Evolutionary conservation across 2,329 filamentous ascomycete genomes (phyloP).

Genomic region (Berkeleyomyces basicola): DNA sequence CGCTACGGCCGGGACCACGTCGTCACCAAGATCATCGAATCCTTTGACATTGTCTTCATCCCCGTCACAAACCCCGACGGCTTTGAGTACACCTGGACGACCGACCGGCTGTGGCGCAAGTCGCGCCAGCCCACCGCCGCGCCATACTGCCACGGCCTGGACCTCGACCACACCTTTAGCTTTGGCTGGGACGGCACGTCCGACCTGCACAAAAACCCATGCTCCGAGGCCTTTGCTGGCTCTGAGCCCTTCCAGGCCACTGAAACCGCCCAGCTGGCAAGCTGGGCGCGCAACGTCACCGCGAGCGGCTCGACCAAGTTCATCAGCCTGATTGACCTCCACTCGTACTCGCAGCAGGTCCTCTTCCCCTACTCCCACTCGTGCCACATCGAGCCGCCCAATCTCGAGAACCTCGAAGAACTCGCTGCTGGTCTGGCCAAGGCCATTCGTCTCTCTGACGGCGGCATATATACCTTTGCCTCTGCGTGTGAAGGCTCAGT

Average conservation of each 20-base stretch:
- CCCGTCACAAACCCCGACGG: constrained; percentile 88
- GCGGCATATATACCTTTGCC: constrained; percentile 58
- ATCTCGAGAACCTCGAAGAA: constrained; percentile 82
- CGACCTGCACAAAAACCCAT: constrained; percentile 54
- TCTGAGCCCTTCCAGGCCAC: constrained; percentile 66
- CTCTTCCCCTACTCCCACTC: constrained; percentile 84
- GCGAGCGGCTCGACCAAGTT: constrained; percentile 54
- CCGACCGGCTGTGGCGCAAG: constrained; percentile 88
- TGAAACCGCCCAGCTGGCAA: constrained; percentile 57
- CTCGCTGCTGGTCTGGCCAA: constrained; percentile 77
- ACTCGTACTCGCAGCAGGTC: constrained; percentile 90
- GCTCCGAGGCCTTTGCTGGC: constrained; percentile 80
- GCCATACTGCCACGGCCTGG: constrained; percentile 70
- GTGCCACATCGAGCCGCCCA: constrained; percentile 61
- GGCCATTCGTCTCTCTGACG: constrained; percentile 65
- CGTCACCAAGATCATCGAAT: constrained; percentile 62
- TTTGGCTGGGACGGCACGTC: constrained; percentile 62
- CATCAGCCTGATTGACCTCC: constrained; percentile 74
- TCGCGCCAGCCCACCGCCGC: constrained; percentile 71
- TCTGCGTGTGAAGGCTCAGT: constrained; percentile 63
- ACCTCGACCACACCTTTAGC: constrained; percentile 74
- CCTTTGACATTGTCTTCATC: constrained; percentile 77
- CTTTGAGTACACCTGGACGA: constrained; percentile 84
- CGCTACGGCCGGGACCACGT: constrained; percentile 55
- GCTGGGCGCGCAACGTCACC: constrained; percentile 72